Percentiles rank a stretch among this genome's conserved stretches.
Evolutionary conservation across 768 basidiomycete genomes (phyloP).

Genomic region (Lentinula detonsa): DNA sequence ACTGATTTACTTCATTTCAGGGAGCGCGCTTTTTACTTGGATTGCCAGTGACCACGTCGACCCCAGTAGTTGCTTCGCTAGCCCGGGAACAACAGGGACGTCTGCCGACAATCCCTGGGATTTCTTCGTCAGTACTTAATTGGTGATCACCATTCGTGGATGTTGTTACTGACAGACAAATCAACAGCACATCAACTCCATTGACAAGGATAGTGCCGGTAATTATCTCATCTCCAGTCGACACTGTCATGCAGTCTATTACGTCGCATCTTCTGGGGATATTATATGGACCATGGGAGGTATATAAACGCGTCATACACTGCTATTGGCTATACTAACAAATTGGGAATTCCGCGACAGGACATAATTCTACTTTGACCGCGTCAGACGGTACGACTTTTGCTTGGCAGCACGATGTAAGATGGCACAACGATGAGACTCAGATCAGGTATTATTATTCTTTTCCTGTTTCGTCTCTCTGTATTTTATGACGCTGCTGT

Average conservation of each 20-base stretch:
- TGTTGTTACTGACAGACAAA: background rate
- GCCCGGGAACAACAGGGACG: background rate
- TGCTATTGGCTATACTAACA: background rate
- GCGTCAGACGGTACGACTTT: conserved; percentile 8
- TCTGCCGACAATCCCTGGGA: conserved; percentile 1
- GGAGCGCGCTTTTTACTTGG: conserved; percentile 3
- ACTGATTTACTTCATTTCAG: background rate
- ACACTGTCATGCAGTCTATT: conserved; percentile 13
- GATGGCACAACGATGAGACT: conserved; percentile 10
- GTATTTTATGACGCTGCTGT: background rate
- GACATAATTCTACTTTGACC: conserved; percentile 11
- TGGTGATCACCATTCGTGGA: background rate
- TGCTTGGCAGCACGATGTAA: conserved; percentile 14
- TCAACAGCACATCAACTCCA: conserved; percentile 1
- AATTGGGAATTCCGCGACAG: background rate
- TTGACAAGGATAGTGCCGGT: conserved; percentile 10
- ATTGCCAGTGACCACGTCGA: conserved; percentile 4
- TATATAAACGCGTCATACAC: background rate
- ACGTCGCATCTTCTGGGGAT: conserved; percentile 11
- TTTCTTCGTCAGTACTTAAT: background rate
- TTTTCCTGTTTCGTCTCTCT: background rate
- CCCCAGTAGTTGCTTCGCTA: background rate
- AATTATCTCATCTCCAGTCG: conserved; percentile 14
- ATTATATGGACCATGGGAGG: conserved; percentile 17
- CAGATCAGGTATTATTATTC: background rate